These are phyloP conservation scores for Linnemannia zychae DNA, from an alignment of 192 early-diverging fungal species.

Conservation along the genomic window DNA sequence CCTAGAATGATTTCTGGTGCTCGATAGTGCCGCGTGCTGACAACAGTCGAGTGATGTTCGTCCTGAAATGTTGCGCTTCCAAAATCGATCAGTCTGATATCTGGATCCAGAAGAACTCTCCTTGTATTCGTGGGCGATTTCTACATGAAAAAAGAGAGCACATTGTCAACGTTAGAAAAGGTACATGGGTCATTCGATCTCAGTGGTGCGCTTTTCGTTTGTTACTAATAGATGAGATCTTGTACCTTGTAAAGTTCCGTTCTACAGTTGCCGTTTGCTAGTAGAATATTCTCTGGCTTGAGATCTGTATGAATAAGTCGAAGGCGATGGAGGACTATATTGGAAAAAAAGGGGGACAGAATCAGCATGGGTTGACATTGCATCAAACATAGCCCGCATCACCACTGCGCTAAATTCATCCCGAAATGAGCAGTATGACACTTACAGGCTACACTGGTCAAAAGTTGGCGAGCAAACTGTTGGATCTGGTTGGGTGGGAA, in stretches of 20 bases:
- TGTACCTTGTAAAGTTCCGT: conserved; percentile 63
- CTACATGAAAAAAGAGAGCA: conserved; percentile 21
- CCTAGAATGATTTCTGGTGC: conserved; percentile 97
- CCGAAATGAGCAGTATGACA: background rate
- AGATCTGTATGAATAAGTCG: conserved; percentile 96
- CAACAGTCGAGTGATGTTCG: conserved; percentile 92
- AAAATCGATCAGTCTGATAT: conserved; percentile 96
- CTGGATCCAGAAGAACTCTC: conserved; percentile 75
- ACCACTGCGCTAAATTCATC: background rate
- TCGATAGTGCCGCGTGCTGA: conserved; percentile 96
- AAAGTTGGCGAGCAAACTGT: conserved; percentile 86
- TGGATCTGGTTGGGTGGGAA: conserved; percentile 90
- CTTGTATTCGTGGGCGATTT: conserved; percentile 64
- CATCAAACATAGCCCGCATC: background rate
- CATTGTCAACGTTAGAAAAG: background rate
- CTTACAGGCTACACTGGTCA: conserved; percentile 88
- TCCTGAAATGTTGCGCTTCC: conserved; percentile 94
- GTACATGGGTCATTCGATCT: background rate
- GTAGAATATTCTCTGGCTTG: conserved; percentile 96
- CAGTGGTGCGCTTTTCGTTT: background rate
- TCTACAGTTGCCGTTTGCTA: conserved; percentile 73
- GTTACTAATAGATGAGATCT: background rate
- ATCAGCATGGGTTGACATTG: background rate
- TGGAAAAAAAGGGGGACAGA: background rate
- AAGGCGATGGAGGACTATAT: conserved; percentile 83